Conservation (phyloP, 495 filamentous ascomycete genomes). For the Xylaria palmicola region DNA sequence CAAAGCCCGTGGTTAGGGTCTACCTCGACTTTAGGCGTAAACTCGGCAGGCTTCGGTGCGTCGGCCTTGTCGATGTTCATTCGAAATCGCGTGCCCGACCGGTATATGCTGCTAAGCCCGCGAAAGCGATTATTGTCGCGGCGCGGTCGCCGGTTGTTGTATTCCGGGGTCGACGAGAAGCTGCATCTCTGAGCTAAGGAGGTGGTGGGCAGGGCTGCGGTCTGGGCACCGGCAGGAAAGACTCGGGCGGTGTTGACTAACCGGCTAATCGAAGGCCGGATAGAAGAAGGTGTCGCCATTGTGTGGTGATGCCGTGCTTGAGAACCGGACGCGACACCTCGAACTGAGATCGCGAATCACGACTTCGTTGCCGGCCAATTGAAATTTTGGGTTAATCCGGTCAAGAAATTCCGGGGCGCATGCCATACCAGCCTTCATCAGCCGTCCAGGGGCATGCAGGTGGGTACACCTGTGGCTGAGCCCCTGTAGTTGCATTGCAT, state of each 20-base stretch:
- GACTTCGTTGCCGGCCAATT: conserved; percentile 8
- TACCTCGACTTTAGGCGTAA: conserved; percentile 50
- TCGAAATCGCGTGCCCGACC: conserved; percentile 70
- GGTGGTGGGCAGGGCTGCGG: conserved; percentile 9
- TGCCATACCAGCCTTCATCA: too few species aligned
- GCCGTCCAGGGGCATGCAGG: too few species aligned
- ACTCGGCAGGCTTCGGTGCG: conserved; percentile 70
- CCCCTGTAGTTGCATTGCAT: too few species aligned
- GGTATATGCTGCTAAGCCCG: conserved; percentile 75
- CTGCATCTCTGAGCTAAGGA: conserved; percentile 21
- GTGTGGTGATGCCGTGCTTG: neutral
- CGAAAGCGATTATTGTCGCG: conserved; percentile 67
- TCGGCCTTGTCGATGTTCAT: conserved; percentile 67
- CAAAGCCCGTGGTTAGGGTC: conserved; percentile 86
- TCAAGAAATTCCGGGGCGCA: conserved; percentile 22
- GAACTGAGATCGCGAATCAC: conserved; percentile 8
- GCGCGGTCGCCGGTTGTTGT: conserved; percentile 26
- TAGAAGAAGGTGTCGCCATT: conserved; percentile 45
- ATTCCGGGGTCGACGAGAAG: conserved; percentile 30
- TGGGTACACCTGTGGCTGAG: too few species aligned
- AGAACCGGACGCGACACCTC: conserved; percentile 4
- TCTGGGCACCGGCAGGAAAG: conserved; percentile 13
- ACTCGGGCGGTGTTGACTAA: conserved; percentile 18
- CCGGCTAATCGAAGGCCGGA: conserved; percentile 45
- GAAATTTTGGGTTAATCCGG: conserved; percentile 31